A percentile compares a stretch with the other conserved stretches of the same genome.
Conservation (phyloP, 257 asterid genomes). For the Gynochthodes officinalis region DNA sequence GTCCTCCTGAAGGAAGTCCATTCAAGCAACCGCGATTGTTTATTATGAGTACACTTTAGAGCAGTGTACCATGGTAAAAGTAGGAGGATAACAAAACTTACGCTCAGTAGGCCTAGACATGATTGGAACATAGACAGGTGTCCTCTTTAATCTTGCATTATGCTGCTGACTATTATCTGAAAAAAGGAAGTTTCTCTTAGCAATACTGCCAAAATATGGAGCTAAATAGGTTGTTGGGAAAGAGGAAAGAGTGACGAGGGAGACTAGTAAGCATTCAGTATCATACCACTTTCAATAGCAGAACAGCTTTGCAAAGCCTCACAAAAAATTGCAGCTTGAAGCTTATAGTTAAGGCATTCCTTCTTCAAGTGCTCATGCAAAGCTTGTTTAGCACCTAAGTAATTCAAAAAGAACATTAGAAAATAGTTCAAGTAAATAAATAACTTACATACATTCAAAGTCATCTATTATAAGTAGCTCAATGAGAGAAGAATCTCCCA, state of each 20-base stretch:
- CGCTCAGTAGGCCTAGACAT: conserved; percentile 83
- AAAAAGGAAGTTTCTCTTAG: conserved; percentile 26
- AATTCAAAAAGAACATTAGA: conserved; percentile 20
- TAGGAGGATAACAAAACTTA: conserved; percentile 38
- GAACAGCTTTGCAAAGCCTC: conserved; percentile 66
- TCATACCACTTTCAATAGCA: conserved; percentile 27
- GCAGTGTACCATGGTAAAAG: neutral
- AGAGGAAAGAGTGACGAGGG: neutral
- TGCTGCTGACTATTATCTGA: conserved; percentile 48
- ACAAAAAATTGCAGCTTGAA: conserved; percentile 70
- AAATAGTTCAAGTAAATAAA: neutral
- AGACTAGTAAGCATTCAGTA: conserved; percentile 11
- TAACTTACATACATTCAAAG: neutral
- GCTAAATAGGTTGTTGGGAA: conserved; percentile 13
- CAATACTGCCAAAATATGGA: neutral
- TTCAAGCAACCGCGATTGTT: too few species aligned
- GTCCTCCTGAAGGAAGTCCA: too few species aligned
- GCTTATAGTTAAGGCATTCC: conserved; percentile 67
- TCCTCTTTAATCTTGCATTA: conserved; percentile 43
- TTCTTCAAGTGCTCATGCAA: conserved; percentile 60
- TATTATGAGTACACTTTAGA: too few species aligned
- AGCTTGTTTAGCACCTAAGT: conserved; percentile 65
- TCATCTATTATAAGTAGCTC: neutral
- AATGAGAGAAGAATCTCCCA: neutral
- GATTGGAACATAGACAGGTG: conserved; percentile 57